phyloP scores from a whole-genome alignment of 306 rosid species.

The Cucurbita argyrosperma region DNA sequence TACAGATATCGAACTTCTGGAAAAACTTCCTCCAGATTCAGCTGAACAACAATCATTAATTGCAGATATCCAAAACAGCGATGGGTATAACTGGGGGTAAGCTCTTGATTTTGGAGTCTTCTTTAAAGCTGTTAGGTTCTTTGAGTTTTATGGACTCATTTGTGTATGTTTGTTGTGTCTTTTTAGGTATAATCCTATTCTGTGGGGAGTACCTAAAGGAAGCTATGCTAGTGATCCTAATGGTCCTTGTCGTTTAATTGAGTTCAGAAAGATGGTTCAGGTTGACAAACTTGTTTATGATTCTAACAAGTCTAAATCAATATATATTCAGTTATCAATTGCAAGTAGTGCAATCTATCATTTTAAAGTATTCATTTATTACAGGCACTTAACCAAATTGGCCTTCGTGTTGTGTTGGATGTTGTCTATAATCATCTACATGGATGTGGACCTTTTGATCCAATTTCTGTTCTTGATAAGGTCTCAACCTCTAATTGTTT shows the following conservation, averaged over 20 bases:
- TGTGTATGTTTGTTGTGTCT: conserved; percentile 8
- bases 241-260: conserved; percentile 61
- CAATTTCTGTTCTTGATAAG: conserved; percentile 87
- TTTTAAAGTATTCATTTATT: conserved; percentile 10
- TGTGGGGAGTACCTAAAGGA: conserved; percentile 98
- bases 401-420: conserved; percentile 78
- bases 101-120: conserved; percentile 9
- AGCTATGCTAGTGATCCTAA: conserved; percentile 79
- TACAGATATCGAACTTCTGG: conserved; percentile 56
- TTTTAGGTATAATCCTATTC: conserved; percentile 78
- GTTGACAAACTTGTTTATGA: conserved; percentile 14
- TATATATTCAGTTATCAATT: background rate
- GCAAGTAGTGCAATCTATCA: background rate
- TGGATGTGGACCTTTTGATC: conserved; percentile 66
- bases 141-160: conserved; percentile 8
- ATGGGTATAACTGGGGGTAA: conserved; percentile 98
- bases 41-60: conserved; percentile 76
- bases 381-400: conserved; percentile 70
- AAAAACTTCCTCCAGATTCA: conserved; percentile 76
- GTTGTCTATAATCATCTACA: conserved; percentile 87
- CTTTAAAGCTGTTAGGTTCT: conserved; percentile 5
- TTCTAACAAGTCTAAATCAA: background rate
- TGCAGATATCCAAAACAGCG: conserved; percentile 53
- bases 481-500: conserved; percentile 20
- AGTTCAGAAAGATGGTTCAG: conserved; percentile 91